Percentiles rank a stretch among this genome's conserved stretches.
Evolutionary conservation across 2,329 filamentous ascomycete genomes (phyloP).

Genomic region (Fusarium continuum): DNA sequence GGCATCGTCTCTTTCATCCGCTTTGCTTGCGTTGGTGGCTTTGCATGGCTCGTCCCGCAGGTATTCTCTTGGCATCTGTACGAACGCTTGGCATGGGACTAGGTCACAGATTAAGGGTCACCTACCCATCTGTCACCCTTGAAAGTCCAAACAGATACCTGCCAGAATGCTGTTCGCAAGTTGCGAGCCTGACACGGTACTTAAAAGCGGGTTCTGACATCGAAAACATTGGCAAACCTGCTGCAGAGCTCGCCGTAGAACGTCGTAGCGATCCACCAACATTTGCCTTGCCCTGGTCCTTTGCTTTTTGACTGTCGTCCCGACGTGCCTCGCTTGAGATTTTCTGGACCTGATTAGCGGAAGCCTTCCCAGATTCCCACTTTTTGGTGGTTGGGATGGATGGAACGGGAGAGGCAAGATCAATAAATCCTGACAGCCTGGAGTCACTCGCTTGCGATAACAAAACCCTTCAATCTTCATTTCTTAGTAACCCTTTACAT

Average conservation of each 20-base stretch:
- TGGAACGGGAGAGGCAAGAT: conserved; percentile 28
- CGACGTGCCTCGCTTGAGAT: conserved; percentile 21
- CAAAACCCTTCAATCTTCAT: conserved; percentile 32
- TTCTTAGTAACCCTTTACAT: conserved; percentile 19
- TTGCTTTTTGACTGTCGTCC: conserved; percentile 24
- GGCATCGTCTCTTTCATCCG: neutral
- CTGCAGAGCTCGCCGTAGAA: conserved; percentile 12
- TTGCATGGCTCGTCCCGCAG: conserved; percentile 20
- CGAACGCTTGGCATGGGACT: neutral
- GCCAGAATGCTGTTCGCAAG: conserved; percentile 15
- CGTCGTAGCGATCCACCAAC: conserved; percentile 25
- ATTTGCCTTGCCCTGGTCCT: conserved; percentile 14
- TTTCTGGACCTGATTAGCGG: conserved; percentile 16
- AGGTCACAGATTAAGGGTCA: conserved; percentile 17
- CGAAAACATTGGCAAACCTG: conserved; percentile 8
- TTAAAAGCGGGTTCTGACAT: conserved; percentile 11
- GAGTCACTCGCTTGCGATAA: conserved; percentile 27
- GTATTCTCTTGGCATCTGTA: conserved; percentile 21
- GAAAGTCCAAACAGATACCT: conserved; percentile 8
- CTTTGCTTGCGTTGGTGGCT: conserved; percentile 25
- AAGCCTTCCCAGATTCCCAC: conserved; percentile 21
- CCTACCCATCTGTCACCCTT: neutral
- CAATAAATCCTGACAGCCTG: conserved; percentile 19
- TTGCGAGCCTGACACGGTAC: conserved; percentile 14
- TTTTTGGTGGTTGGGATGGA: conserved; percentile 29